Evolutionary conservation across 192 early-diverging fungal species (phyloP).

Genomic region (Chytriomyces hyalinus): DNA sequence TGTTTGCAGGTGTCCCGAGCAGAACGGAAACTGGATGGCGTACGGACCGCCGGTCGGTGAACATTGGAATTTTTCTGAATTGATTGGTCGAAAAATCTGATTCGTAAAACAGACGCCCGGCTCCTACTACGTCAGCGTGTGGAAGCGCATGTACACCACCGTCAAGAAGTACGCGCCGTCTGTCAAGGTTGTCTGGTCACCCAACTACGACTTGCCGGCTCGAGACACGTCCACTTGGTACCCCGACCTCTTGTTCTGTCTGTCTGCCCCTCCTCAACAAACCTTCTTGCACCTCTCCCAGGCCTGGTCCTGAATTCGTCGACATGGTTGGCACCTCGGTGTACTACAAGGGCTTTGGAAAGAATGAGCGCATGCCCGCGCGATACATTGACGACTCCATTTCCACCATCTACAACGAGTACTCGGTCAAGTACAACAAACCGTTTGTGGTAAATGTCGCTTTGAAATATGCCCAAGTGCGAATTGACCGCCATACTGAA

Average conservation of each 20-base stretch:
- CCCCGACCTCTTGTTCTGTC: background rate
- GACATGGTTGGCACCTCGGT: slow-evolving; percentile 22
- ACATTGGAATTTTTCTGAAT: too few relatives aligned
- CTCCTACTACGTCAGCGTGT: slow-evolving; percentile 1
- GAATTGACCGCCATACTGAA: too few relatives aligned
- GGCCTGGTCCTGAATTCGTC: slow-evolving; percentile 27
- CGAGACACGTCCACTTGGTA: slow-evolving; percentile 12
- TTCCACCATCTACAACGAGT: background rate
- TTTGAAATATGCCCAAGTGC: too few relatives aligned
- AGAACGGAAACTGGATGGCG: slow-evolving; percentile 16
- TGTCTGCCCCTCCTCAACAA: background rate
- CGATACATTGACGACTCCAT: slow-evolving; percentile 9
- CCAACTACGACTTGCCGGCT: slow-evolving; percentile 20
- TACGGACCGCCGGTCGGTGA: slow-evolving; percentile 12
- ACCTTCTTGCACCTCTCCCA: background rate
- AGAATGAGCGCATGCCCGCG: background rate
- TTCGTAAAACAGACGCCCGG: background rate
- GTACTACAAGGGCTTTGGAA: slow-evolving; percentile 28
- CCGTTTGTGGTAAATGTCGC: slow-evolving; percentile 2
- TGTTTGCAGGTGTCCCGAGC: background rate
- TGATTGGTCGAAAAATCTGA: too few relatives aligned
- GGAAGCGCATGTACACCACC: slow-evolving; percentile 25
- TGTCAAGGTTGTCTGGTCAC: slow-evolving; percentile 16
- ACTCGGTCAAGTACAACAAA: slow-evolving; percentile 10
- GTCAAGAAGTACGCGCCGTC: background rate